These are phyloP conservation scores for Aspergillus kassunensis DNA, from an alignment of 495 filamentous ascomycete genomes.

Conservation along the genomic window DNA sequence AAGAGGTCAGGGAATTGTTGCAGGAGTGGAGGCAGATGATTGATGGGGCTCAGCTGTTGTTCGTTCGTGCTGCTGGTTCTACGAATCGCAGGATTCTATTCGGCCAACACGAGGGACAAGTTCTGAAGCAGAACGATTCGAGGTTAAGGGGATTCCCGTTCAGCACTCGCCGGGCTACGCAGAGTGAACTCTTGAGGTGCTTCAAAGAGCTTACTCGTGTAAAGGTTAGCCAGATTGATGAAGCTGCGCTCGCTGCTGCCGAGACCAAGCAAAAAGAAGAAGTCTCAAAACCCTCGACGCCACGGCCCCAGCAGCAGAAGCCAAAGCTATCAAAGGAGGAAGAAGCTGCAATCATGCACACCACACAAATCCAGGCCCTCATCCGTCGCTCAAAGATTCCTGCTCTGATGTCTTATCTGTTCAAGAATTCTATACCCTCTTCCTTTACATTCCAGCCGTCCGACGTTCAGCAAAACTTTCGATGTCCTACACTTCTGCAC, in stretches of 20 bases:
- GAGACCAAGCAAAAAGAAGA: constrained; percentile 35
- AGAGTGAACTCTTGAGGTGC: constrained; percentile 86
- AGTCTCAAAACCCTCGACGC: constrained; percentile 33
- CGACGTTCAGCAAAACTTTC: constrained; percentile 65
- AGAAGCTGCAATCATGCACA: constrained; percentile 73
- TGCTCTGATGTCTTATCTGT: constrained; percentile 78
- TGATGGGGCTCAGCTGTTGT: constrained; percentile 75
- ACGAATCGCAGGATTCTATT: constrained; percentile 84
- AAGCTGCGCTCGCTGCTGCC: constrained; percentile 50
- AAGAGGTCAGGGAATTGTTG: constrained; percentile 76
- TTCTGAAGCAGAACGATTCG: constrained; percentile 74
- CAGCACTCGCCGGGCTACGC: constrained; percentile 88
- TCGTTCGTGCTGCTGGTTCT: constrained; percentile 82
- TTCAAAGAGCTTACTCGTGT: constrained; percentile 90
- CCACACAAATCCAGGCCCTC: constrained; percentile 78
- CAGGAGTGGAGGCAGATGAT: constrained; percentile 79
- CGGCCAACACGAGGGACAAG: constrained; percentile 83
- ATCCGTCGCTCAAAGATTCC: constrained; percentile 89
- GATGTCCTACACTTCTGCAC: constrained; percentile 83
- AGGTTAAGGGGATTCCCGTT: constrained; percentile 91
- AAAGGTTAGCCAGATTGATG: constrained; percentile 72
- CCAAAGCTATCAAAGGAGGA: constrained; percentile 69
- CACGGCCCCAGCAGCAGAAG: constrained; percentile 49
- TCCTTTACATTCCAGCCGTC: constrained; percentile 71
- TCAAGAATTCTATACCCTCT: constrained; percentile 61